These are phyloP conservation scores for Phytophthora vignae DNA, from an alignment of 352 stramenopile genomes.

Conservation along the genomic window DNA sequence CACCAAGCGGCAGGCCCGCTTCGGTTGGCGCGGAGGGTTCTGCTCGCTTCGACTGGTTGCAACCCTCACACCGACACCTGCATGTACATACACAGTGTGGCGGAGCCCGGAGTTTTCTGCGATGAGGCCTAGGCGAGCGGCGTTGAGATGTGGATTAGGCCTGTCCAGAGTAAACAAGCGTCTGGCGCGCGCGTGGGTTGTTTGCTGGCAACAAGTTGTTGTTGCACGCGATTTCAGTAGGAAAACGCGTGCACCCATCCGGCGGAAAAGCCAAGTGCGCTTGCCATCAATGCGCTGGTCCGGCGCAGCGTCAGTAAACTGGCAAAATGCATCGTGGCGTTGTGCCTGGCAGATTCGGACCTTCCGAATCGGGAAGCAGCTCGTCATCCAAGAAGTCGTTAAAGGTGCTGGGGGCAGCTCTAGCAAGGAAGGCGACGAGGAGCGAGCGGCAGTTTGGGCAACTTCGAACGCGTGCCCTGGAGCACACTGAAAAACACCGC, in stretches of 20 bases:
- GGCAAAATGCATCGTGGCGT: slow-evolving; percentile 1
- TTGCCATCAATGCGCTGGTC: slow-evolving; percentile 30
- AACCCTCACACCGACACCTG: not conserved
- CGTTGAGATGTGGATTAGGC: slow-evolving; percentile 26
- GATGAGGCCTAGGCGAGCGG: slow-evolving; percentile 19
- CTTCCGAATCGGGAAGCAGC: not conserved
- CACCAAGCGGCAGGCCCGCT: slow-evolving; percentile 6
- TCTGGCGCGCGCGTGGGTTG: slow-evolving; percentile 3
- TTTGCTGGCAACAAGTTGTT: not conserved
- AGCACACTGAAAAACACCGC: no score
- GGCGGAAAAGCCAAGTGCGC: slow-evolving; percentile 16
- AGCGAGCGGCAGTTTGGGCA: no score
- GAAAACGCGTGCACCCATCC: slow-evolving; percentile 28
- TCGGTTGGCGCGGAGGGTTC: slow-evolving; percentile 11
- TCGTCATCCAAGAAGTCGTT: slow-evolving; percentile 10
- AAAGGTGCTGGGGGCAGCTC: no score
- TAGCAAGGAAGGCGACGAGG: no score
- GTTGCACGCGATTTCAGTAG: slow-evolving; percentile 32
- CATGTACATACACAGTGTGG: not conserved
- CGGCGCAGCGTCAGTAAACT: slow-evolving; percentile 16
- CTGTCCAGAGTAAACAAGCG: slow-evolving; percentile 24
- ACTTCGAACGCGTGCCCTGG: no score
- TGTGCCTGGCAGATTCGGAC: no score
- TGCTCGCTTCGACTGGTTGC: slow-evolving; percentile 6
- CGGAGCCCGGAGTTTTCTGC: slow-evolving; percentile 16